Evolutionary conservation across 768 basidiomycete genomes (phyloP).

Genomic region (Boletus reticuloceps): DNA sequence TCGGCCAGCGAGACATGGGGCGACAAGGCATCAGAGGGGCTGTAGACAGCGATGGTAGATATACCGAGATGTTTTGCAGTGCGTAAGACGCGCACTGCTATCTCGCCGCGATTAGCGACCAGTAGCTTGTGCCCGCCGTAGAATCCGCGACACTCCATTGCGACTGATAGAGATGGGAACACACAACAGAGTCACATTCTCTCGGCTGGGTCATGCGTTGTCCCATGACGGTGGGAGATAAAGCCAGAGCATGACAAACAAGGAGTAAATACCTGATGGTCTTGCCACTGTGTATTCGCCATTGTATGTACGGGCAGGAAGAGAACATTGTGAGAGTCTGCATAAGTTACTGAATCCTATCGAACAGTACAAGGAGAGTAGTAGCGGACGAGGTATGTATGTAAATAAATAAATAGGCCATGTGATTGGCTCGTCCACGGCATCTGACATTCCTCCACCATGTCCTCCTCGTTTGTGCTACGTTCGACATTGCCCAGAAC

Average conservation of each 20-base stretch:
- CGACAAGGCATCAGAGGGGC: constrained; percentile 53
- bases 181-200: neutral
- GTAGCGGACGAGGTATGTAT: too few species aligned
- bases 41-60: constrained; percentile 56
- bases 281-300: too few species aligned
- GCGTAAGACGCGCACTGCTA: constrained; percentile 60
- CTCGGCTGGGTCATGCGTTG: too few species aligned
- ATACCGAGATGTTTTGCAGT: constrained; percentile 53
- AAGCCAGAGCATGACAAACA: too few species aligned
- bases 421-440: neutral
- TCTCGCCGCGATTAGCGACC: constrained; percentile 72
- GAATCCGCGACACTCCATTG: constrained; percentile 11
- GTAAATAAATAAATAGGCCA: neutral
- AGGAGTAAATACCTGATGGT: too few species aligned
- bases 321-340: too few species aligned
- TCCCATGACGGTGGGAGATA: too few species aligned
- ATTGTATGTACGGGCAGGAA: too few species aligned
- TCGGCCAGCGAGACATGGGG: constrained; percentile 58
- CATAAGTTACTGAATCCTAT: too few species aligned
- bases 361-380: too few species aligned
- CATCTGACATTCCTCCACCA: constrained; percentile 14
- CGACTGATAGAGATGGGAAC: neutral
- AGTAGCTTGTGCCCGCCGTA: constrained; percentile 48
- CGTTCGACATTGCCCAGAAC: constrained; percentile 48
- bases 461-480: constrained; percentile 50